Base-by-base conservation (phyloP, 2,329 filamentous ascomycete genomes). In the Nemania sp. region DNA sequence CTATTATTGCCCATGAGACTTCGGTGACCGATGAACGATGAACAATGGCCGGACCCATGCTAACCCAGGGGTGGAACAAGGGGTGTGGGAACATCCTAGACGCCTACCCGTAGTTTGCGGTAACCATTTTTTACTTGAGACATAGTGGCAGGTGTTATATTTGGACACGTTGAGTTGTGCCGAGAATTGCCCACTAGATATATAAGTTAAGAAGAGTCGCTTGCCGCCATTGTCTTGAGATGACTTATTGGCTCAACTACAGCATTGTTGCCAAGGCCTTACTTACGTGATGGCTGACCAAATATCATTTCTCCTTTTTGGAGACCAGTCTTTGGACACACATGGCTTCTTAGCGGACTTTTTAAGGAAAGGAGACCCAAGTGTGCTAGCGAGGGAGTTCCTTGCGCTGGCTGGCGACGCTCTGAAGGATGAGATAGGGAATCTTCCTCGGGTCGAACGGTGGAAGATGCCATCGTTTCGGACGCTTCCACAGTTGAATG, bases 321-420 rank as follows among this genome's bases (percentile, higher is more conserved):
- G 87, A 77, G 88, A 90, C 72, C 88, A 90, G 76, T 90, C 87
- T 62, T 81, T 86, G 68, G 86, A 89, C 73, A 87, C 87, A 68
- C 84, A 88, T 71, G 78, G 78, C 67, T 85, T 89, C 65, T 76
- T 90, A 62, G 83, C 85, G 52, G 78, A 81, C 59, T 81, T 83
- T 67, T 81, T 76, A 69, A 78, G 78, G 54, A 73, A 76, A 62
- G 75, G 75, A 40, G 75, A 77, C 63, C 78, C 77, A 35, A 80
- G 81, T 66, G 71, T 81, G 49, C 79, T 89, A 25, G 80, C 88
- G 50, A 81, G 80, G 68, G 84, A 83, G 48, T 90, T 90, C 71
- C 77, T 90, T 59, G 82, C 87, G 64, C 80, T 83, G 66, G 80
- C 79, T 56, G 79, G 80, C 63, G 79, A 84, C 63, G 84, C 82